Conservation (phyloP, 495 filamentous ascomycete genomes). For the Pseudomonodictys pantanalensis region DNA sequence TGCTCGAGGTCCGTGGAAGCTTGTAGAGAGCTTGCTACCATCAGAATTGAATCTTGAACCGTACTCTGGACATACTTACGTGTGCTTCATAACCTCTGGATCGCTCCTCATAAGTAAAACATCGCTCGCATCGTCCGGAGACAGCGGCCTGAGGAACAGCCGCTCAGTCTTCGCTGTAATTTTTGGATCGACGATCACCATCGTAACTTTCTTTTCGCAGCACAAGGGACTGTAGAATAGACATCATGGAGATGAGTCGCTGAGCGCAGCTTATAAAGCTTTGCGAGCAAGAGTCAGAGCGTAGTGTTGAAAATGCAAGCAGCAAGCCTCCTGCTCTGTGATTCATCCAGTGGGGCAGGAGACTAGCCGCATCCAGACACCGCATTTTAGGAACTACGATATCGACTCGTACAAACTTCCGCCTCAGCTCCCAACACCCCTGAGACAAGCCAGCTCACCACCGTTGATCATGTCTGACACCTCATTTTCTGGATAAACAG, state of each 20-base stretch:
- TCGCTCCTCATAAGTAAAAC: conserved; percentile 20
- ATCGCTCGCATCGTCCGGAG: conserved; percentile 26
- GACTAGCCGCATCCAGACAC: neutral
- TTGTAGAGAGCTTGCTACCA: conserved; percentile 6
- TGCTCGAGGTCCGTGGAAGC: conserved; percentile 16
- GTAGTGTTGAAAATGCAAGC: neutral
- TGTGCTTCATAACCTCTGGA: conserved; percentile 26
- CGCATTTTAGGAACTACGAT: neutral
- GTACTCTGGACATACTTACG: conserved; percentile 6
- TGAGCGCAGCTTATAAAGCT: conserved; percentile 6
- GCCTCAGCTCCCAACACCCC: neutral
- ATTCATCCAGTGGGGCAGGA: neutral
- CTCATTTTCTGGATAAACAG: neutral
- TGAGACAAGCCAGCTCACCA: neutral
- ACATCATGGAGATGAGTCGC: conserved; percentile 1
- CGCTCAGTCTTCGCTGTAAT: conserved; percentile 19
- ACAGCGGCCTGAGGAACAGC: conserved; percentile 27
- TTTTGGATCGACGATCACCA: conserved; percentile 29
- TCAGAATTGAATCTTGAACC: neutral
- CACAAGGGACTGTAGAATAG: neutral
- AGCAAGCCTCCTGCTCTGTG: conserved; percentile 2
- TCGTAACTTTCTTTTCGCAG: conserved; percentile 1
- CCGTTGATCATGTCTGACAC: neutral
- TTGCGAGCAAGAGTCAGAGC: neutral
- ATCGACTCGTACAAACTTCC: neutral